These are phyloP conservation scores for Kwoniella dejecticola DNA, from an alignment of 768 basidiomycete species.

Conservation along the genomic window DNA sequence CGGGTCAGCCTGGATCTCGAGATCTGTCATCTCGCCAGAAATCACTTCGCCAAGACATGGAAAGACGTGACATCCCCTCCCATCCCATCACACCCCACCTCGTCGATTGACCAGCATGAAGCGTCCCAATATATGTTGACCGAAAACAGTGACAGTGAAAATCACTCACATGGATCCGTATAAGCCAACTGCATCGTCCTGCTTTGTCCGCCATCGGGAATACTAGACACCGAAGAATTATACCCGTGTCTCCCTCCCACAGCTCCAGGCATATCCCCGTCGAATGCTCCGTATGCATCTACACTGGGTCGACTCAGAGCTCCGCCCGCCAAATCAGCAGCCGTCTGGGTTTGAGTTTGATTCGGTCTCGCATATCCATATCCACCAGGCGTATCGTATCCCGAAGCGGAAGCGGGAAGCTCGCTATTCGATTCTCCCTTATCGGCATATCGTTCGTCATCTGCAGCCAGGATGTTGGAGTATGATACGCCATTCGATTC, in stretches of 20 bases:
- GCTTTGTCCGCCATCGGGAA: slow-evolving; percentile 65
- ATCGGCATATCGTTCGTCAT: slow-evolving; percentile 41
- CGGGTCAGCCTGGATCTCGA: too few relatives aligned
- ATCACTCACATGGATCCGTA: slow-evolving; percentile 49
- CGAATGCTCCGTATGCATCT: slow-evolving; percentile 88
- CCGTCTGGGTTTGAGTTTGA: neutral
- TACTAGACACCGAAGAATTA: slow-evolving; percentile 20
- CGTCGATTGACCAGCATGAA: too few relatives aligned
- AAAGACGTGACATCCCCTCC: too few relatives aligned
- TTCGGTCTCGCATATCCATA: slow-evolving; percentile 5
- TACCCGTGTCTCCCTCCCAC: slow-evolving; percentile 58
- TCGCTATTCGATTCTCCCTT: slow-evolving; percentile 24
- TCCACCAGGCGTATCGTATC: neutral
- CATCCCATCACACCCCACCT: too few relatives aligned
- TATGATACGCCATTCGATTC: slow-evolving; percentile 30
- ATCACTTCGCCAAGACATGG: too few relatives aligned
- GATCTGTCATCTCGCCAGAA: too few relatives aligned
- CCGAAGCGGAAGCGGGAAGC: too few relatives aligned
- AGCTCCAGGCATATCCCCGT: slow-evolving; percentile 78
- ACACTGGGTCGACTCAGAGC: slow-evolving; percentile 61
- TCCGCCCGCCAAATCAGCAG: neutral
- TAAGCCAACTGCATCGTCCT: slow-evolving; percentile 80
- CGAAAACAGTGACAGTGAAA: neutral
- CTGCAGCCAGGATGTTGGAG: slow-evolving; percentile 20
- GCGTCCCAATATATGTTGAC: too few relatives aligned